These are phyloP conservation scores for Chrysoporthe cubensis DNA, from an alignment of 2,329 filamentous ascomycete species.

Conservation along the genomic window DNA sequence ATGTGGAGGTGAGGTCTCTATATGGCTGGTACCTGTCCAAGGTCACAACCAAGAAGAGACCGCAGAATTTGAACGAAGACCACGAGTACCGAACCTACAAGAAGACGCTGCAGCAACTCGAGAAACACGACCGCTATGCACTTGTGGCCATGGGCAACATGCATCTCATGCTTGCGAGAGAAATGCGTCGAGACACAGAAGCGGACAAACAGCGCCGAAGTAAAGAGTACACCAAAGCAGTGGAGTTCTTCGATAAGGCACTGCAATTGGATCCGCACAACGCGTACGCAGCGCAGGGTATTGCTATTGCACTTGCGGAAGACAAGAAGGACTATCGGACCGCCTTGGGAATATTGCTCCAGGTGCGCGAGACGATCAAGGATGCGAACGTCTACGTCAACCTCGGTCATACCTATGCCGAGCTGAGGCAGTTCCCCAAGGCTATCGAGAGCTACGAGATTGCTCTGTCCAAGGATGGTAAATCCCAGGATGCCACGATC, in stretches of 20 bases:
- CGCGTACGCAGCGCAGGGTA: conserved; percentile 92
- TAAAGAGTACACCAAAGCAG: conserved; percentile 84
- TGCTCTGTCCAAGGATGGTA: conserved; percentile 78
- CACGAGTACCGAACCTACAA: conserved; percentile 94
- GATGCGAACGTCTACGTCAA: conserved; percentile 91
- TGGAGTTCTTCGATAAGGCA: conserved; percentile 98
- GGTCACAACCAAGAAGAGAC: conserved; percentile 76
- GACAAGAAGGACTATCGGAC: conserved; percentile 87
- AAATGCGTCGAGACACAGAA: conserved; percentile 92
- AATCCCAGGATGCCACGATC: conserved; percentile 73
- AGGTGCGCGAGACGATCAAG: conserved; percentile 86
- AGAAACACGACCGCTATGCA: conserved; percentile 98
- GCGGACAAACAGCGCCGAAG: conserved; percentile 88
- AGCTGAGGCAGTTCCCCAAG: conserved; percentile 86
- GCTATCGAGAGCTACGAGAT: conserved; percentile 95
- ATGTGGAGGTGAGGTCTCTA: conserved; percentile 88
- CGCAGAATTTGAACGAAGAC: conserved; percentile 82
- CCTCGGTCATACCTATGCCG: conserved; percentile 88
- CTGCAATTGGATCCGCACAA: conserved; percentile 93
- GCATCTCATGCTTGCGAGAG: conserved; percentile 81
- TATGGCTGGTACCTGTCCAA: conserved; percentile 96
- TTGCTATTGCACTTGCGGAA: conserved; percentile 91
- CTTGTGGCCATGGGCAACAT: conserved; percentile 97
- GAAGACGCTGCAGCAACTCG: conserved; percentile 88
- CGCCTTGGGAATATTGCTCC: conserved; percentile 85